Conservation (phyloP, 1,284 basidiomycete species). For the Sanghuangporus weigelae region DNA sequence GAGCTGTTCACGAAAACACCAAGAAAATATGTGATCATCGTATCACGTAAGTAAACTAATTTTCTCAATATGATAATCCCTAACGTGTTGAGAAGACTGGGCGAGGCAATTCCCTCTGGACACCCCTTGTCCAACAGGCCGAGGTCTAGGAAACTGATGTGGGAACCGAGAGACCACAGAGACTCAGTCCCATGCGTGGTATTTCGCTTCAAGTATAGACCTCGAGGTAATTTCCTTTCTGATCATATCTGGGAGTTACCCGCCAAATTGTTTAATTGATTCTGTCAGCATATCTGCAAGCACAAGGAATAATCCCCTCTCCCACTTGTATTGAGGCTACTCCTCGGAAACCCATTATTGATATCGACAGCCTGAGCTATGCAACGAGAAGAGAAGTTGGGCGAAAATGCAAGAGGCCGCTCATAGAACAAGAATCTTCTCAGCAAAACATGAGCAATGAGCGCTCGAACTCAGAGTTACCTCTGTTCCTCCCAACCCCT, state of each 20-base stretch:
- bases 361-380: neutral
- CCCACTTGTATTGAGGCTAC: neutral
- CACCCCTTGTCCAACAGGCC: neutral
- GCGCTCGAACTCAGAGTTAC: neutral
- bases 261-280: no score
- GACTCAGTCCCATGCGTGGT: neutral
- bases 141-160: neutral
- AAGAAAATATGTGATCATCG: constrained; percentile 5
- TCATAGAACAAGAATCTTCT: neutral
- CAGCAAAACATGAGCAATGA: neutral
- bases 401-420: neutral
- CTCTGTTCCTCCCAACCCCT: neutral
- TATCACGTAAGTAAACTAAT: neutral
- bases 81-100: neutral
- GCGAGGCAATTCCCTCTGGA: neutral
- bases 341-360: neutral
- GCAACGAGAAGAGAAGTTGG: neutral
- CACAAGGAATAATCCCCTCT: neutral
- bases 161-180: neutral
- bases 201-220: neutral
- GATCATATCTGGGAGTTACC: neutral
- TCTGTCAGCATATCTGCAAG: neutral
- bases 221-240: neutral
- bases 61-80: no score
- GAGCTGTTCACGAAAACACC: neutral